Percentiles rank a stretch among this genome's conserved stretches.
phyloP scores from a whole-genome alignment of 331 rosid genomes.

The Cydonia oblonga region DNA sequence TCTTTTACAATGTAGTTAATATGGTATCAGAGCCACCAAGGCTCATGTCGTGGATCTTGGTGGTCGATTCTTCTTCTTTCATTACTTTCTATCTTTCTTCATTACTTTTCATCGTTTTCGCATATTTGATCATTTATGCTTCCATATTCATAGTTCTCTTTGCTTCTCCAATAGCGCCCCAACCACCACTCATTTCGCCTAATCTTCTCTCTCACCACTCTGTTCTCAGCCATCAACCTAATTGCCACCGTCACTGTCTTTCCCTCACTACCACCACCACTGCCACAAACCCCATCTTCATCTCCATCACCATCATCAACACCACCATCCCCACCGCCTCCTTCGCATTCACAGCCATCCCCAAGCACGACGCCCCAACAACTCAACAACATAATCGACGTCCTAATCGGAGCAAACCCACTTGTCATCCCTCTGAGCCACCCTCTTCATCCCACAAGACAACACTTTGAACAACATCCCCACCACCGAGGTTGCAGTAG shows the following conservation, averaged over 20 bases:
- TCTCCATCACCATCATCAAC: neutral
- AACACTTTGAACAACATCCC: no score
- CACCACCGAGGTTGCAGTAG: neutral
- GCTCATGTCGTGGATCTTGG: no score
- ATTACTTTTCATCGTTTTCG: no score
- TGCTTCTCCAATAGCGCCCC: constrained; percentile 6
- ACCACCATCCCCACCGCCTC: neutral
- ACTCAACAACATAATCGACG: constrained; percentile 48
- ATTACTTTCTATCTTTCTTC: no score
- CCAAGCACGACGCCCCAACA: constrained; percentile 16
- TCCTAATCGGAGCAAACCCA: constrained; percentile 33
- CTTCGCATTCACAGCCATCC: neutral
- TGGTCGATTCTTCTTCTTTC: no score
- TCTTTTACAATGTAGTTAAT: no score
- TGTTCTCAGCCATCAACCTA: neutral
- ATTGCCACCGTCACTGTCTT: neutral
- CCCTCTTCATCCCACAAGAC: no score
- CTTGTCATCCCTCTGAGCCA: constrained; percentile 31
- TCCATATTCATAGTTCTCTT: no score
- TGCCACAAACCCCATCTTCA: neutral
- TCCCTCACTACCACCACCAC: neutral
- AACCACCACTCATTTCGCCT: neutral
- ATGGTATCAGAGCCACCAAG: no score
- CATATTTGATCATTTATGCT: no score
- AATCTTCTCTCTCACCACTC: neutral